Evolutionary conservation across 495 filamentous ascomycete species (phyloP), one percentile per base, ranked within the genome.

Genomic region (Penicillium steckii): DNA sequence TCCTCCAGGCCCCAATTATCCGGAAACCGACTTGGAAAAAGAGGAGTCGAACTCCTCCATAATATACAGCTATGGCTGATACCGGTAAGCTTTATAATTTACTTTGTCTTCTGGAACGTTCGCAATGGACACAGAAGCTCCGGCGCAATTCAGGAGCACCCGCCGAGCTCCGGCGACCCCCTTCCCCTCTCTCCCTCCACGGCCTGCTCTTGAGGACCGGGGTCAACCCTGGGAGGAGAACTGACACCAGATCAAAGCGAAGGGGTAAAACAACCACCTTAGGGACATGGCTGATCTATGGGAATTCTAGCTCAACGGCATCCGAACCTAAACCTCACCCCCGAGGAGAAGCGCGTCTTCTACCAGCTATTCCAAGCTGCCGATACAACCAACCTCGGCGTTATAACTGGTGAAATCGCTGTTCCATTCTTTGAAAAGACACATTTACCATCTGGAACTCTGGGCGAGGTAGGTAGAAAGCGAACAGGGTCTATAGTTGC

Each of bases 401-500:
- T 97, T 42, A 89, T 98, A 10, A 96, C 93, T 12, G 94, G 95
- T 57, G 94, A 97, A 68, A 79, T 95, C 48, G 94, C 94, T 7
- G 95, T 97, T 59, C 91, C 92, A 59, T 97, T 98, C 77, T 98
- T 98, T 61, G 92, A 97, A 71, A 95, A 93, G 81, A 97, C 94
- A 23, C 83, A 88, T 55, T 77, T 98, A 25, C 80, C 90, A 44
- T 86, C 90, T 38, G 82, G 88, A 48, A 81, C 93, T 22, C 79
- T 98, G 57, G 94, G 94, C 65, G 88, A 96, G 85, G 91, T 95
- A 75, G 50, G 82, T 73, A 26, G 29, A 17, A 8, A 13, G 2
- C 8, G 23, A 22, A 21, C 18, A 19, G 38, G n/a, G 33, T 2
- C 1, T 41, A 3, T 4, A 21, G 23, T 6, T n/a, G 10, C 13